Base-by-base conservation (phyloP, 768 basidiomycete genomes). In the Termitomyces sp. region DNA sequence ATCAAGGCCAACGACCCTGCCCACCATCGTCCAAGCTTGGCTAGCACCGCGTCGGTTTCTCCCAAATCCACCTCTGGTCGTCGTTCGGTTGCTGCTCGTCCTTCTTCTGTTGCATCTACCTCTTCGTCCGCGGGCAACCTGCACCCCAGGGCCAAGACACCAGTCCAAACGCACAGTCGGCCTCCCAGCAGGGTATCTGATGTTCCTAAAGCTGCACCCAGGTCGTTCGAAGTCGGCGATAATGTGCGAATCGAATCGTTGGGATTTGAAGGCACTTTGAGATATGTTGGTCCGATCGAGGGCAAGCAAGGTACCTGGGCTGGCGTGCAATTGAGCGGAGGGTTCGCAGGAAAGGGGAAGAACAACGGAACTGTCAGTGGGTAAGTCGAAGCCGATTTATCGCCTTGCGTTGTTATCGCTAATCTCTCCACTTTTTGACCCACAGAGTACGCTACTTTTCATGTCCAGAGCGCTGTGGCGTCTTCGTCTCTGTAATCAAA, bases 241-340 rank as follows among this genome's bases (percentile, higher is more conserved):
- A 83, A 79, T 64, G 95, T 98, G 40, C 77, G 90, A 63, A 89
- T 97, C 47, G 93, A 94, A 66, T 91, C 88, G 10, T 80, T 93
- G 48, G 94, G 94, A 0, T 89, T 89, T 70, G 95, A 97, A 69
- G 96, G 96, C 18, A 81, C 77, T 9, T 72, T 98, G 47, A 76
- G 84, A 61, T 98, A 85, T 72, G 61, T 95, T 18, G 96, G 96
- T 5, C 82, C 84, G 64, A 95, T 97, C 57, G 87, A 91, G 18
- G 92, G 92, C 53, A 98, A 98, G 71, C 79, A 83, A 3, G 96
- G 95, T 4, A 74, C 87, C 6, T 99, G 93, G 91, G 96, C 92
- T 16, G 96, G 96, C 14, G 92, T 99, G 23, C 93, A 98, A 72
- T 79, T 99, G 23, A 77, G 83, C 64, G 88, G 87, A 38, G 91